Conservation (phyloP, 73 alveolate species). For the Diophrys appendiculata region DNA sequence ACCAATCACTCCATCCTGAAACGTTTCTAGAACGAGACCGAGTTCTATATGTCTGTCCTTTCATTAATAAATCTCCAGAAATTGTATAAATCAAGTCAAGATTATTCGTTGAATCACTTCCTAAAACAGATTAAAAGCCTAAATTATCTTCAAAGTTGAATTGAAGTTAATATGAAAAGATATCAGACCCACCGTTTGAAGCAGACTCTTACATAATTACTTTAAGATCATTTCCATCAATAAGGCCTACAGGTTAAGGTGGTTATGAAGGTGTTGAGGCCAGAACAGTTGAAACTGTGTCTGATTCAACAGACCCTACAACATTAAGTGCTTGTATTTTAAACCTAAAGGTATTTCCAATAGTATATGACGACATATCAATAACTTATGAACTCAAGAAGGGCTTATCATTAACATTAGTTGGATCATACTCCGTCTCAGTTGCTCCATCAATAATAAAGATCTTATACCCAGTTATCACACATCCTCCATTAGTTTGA, state of each 20-base stretch:
- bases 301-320: constrained; percentile 23
- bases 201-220: constrained; percentile 40
- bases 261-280: constrained; percentile 27
- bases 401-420: constrained; percentile 44
- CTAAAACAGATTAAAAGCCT: constrained; percentile 32
- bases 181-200: constrained; percentile 40
- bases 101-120: constrained; percentile 24
- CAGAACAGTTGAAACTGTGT: constrained; percentile 42
- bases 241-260: constrained; percentile 28
- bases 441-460: constrained; percentile 52
- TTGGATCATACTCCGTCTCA: constrained; percentile 29
- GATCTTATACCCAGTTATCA: constrained; percentile 63
- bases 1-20: constrained; percentile 60
- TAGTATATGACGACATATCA: constrained; percentile 52
- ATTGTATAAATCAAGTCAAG: constrained; percentile 31
- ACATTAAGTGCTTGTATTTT: constrained; percentile 39
- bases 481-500: constrained; percentile 67
- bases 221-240: constrained; percentile 37
- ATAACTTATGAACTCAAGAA: constrained; percentile 34
- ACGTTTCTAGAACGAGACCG: constrained; percentile 54
- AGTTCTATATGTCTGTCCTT: constrained; percentile 38
- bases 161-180: constrained; percentile 37
- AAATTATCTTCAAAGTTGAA: constrained; percentile 14
- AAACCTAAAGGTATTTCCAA: constrained; percentile 40
- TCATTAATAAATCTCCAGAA: background rate